phyloP scores from a whole-genome alignment of 192 early-diverging fungal species.

The Coemansia sp. region DNA sequence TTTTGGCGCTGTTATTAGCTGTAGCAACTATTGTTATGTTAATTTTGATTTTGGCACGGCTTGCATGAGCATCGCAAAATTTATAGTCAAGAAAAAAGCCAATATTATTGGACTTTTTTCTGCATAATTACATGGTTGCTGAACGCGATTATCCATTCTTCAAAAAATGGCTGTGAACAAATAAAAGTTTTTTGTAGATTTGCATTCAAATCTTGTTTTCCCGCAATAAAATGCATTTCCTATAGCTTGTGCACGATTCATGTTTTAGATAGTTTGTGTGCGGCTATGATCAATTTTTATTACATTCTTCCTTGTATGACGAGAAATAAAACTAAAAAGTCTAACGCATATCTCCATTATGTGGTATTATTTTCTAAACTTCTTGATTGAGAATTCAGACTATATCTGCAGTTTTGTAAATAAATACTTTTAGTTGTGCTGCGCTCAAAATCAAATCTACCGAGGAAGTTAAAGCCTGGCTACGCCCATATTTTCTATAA shows the following conservation, averaged over 20 bases:
- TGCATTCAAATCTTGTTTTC: too few relatives aligned
- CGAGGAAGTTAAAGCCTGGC: conserved; percentile 71
- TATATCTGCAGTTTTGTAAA: conserved; percentile 92
- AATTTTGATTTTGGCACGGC: conserved; percentile 95
- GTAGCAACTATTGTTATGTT: conserved; percentile 95
- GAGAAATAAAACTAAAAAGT: too few relatives aligned
- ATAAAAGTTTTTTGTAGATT: too few relatives aligned
- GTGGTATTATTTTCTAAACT: too few relatives aligned
- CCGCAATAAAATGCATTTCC: too few relatives aligned
- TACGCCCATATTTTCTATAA: conserved; percentile 73
- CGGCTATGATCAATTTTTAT: conserved; percentile 93
- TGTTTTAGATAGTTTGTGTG: conserved; percentile 85
- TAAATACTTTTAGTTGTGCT: conserved; percentile 78
- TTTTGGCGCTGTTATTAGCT: conserved; percentile 92
- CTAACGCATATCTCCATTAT: too few relatives aligned
- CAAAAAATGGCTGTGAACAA: too few relatives aligned
- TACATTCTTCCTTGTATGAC: too few relatives aligned
- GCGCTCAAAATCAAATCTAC: conserved; percentile 64
- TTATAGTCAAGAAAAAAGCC: conserved; percentile 83
- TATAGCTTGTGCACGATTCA: conserved; percentile 80
- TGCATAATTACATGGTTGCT: conserved; percentile 93
- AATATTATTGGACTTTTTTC: conserved; percentile 90
- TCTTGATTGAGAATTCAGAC: conserved; percentile 68
- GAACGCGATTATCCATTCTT: conserved; percentile 95
- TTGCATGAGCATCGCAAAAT: conserved; percentile 87